phyloP scores from a whole-genome alignment of 139 green algal species.

The Closterium sp. region DNA sequence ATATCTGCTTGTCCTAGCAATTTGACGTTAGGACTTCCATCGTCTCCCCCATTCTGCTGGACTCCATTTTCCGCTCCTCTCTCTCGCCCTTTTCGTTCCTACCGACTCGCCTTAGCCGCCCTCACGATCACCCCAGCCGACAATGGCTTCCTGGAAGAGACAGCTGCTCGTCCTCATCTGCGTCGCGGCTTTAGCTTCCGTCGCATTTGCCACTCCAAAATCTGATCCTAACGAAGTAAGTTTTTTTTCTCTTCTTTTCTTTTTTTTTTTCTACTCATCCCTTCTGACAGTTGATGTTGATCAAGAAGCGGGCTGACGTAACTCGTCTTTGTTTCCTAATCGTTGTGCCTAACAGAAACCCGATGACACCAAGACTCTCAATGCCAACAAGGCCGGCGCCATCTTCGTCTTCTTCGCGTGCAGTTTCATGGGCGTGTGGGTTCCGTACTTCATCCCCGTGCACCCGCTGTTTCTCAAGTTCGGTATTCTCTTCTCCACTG shows the following conservation, averaged over 20 bases:
- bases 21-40: no score
- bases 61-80: no score
- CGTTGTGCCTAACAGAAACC: neutral
- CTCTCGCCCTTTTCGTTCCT: no score
- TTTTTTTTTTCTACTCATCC: no score
- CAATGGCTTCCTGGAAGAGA: neutral
- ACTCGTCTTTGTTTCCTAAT: neutral
- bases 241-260: no score
- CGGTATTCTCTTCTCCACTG: slow-evolving; percentile 13
- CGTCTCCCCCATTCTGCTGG: no score
- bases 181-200: neutral
- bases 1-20: no score
- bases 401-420: slow-evolving; percentile 2
- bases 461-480: neutral
- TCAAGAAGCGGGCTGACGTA: neutral
- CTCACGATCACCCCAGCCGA: no score
- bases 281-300: no score
- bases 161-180: neutral
- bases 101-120: no score
- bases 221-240: no score
- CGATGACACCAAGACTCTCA: neutral
- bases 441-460: slow-evolving; percentile 26
- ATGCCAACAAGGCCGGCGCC: neutral
- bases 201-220: neutral
- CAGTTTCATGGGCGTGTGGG: neutral